These are phyloP conservation scores for Boletus rubroflammeus DNA, from an alignment of 768 basidiomycete genomes.

Conservation along the genomic window DNA sequence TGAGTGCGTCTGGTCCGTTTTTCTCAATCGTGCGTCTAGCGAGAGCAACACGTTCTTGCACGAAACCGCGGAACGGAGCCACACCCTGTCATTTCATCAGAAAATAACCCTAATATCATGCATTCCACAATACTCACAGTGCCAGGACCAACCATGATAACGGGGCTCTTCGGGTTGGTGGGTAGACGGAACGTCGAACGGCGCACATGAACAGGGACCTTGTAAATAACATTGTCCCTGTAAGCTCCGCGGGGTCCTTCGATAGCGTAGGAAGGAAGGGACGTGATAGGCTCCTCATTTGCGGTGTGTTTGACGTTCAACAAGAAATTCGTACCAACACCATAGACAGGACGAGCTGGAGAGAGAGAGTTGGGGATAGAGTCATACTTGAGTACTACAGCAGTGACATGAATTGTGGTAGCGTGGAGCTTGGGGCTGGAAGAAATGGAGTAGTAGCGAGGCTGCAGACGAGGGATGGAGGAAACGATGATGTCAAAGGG, in stretches of 20 bases:
- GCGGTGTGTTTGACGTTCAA: constrained; percentile 83
- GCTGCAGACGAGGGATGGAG: constrained; percentile 88
- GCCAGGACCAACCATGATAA: constrained; percentile 99
- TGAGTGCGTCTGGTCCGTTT: constrained; percentile 89
- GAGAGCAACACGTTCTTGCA: constrained; percentile 96
- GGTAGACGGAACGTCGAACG: constrained; percentile 96
- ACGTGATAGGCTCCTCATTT: constrained; percentile 52
- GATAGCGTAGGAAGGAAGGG: constrained; percentile 73
- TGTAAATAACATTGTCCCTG: constrained; percentile 64
- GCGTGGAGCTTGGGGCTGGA: constrained; percentile 92
- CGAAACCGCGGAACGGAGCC: constrained; percentile 98
- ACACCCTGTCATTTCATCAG: constrained; percentile 65
- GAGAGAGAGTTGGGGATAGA: constrained; percentile 53
- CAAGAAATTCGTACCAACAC: constrained; percentile 93
- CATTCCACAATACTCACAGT: constrained; percentile 59
- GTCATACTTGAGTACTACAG: constrained; percentile 92
- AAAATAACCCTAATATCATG: neutral
- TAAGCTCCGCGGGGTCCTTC: constrained; percentile 90
- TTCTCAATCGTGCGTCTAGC: constrained; percentile 94
- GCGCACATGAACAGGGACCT: constrained; percentile 90
- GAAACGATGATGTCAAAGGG: constrained; percentile 98
- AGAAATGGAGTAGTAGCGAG: constrained; percentile 98
- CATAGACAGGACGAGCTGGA: constrained; percentile 68
- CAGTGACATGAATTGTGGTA: constrained; percentile 90
- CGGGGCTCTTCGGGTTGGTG: constrained; percentile 96